Percentiles rank a stretch among this genome's conserved stretches.
These are phyloP conservation scores for Colletotrichum cereale DNA, from an alignment of 2,329 filamentous ascomycete species.

Conservation along the genomic window DNA sequence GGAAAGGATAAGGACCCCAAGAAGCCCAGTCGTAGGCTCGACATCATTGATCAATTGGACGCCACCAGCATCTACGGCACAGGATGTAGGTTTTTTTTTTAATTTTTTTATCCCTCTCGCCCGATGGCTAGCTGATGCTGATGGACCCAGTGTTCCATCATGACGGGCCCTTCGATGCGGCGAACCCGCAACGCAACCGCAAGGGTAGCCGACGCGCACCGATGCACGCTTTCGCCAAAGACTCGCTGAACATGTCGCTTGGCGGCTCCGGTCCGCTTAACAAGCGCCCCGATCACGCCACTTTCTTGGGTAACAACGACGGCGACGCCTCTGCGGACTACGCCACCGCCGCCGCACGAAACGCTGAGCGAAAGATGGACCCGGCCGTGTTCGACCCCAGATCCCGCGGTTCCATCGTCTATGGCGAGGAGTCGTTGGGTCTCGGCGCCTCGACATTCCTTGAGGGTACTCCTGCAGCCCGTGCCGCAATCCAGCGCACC, in stretches of 20 bases:
- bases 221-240: slow-evolving; percentile 96
- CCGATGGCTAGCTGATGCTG: slow-evolving; percentile 24
- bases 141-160: slow-evolving; percentile 86
- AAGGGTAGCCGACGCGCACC: slow-evolving; percentile 86
- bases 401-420: slow-evolving; percentile 76
- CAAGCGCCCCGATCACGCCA: slow-evolving; percentile 82
- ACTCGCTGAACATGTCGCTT: slow-evolving; percentile 91
- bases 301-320: slow-evolving; percentile 84
- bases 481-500: slow-evolving; percentile 80
- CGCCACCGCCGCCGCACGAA: slow-evolving; percentile 53
- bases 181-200: slow-evolving; percentile 93
- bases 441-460: slow-evolving; percentile 96
- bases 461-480: slow-evolving; percentile 90
- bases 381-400: slow-evolving; percentile 76
- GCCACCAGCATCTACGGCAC: slow-evolving; percentile 96
- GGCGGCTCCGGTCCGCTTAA: slow-evolving; percentile 90
- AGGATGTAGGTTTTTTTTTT: slow-evolving; percentile 73
- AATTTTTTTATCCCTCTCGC: background rate
- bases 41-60: slow-evolving; percentile 96
- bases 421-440: slow-evolving; percentile 86
- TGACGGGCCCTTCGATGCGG: slow-evolving; percentile 96
- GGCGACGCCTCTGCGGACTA: slow-evolving; percentile 92
- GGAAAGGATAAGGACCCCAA: slow-evolving; percentile 61
- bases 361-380: slow-evolving; percentile 48
- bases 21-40: slow-evolving; percentile 69